These are phyloP conservation scores for Phlegmacium glaucopus DNA, from an alignment of 768 basidiomycete genomes.

Conservation along the genomic window DNA sequence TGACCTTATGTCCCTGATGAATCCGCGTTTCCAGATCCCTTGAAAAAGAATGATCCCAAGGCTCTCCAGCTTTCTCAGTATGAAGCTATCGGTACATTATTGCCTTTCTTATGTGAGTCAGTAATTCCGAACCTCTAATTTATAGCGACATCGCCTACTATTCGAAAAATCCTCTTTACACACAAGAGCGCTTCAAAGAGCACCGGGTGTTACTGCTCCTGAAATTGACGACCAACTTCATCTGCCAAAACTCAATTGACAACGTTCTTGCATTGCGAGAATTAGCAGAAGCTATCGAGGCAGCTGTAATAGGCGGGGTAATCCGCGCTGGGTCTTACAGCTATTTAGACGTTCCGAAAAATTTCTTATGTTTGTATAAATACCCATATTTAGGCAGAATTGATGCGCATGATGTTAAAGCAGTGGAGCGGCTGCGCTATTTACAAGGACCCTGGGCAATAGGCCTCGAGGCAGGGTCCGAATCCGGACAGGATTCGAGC, in stretches of 20 bases:
- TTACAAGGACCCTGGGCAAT: too few relatives aligned
- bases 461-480: too few relatives aligned
- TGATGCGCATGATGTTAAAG: too few relatives aligned
- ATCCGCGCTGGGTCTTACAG: slow-evolving; percentile 45
- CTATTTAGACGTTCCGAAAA: too few relatives aligned
- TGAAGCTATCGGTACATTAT: slow-evolving; percentile 70
- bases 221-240: slow-evolving; percentile 33
- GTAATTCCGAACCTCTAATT: neutral
- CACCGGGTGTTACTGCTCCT: slow-evolving; percentile 54
- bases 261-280: slow-evolving; percentile 50
- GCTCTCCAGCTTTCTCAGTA: slow-evolving; percentile 69
- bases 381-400: too few relatives aligned
- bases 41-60: slow-evolving; percentile 85
- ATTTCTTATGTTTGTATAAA: too few relatives aligned
- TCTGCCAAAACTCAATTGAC: slow-evolving; percentile 36
- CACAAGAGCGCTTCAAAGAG: slow-evolving; percentile 60
- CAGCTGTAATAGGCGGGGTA: slow-evolving; percentile 52
- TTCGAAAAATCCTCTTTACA: slow-evolving; percentile 52
- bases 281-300: slow-evolving; percentile 67
- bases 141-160: slow-evolving; percentile 61
- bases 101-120: too few relatives aligned
- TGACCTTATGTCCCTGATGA: slow-evolving; percentile 89
- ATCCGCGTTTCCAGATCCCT: slow-evolving; percentile 77
- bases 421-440: too few relatives aligned
- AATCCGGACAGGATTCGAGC: too few relatives aligned